Conservation (phyloP, 2,329 filamentous ascomycete genomes). For the Bipolaris victoriae region DNA sequence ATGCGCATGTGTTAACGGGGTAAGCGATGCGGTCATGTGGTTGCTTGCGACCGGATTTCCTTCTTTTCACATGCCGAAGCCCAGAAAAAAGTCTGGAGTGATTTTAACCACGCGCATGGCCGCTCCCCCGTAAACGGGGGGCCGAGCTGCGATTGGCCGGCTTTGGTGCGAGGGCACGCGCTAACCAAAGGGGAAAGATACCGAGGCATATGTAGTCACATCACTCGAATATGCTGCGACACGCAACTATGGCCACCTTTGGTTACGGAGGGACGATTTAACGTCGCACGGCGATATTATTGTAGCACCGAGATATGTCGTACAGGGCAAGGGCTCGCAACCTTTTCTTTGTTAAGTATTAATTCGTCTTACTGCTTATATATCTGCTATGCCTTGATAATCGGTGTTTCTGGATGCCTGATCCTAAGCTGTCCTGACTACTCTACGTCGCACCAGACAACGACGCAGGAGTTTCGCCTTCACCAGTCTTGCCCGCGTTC, state of each 20-base stretch:
- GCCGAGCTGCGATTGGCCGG: constrained; percentile 14
- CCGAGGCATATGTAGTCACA: constrained; percentile 1
- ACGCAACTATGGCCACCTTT: neutral
- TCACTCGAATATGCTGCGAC: too few species aligned
- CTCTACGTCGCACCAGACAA: constrained; percentile 39
- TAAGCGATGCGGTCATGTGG: neutral
- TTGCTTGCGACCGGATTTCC: neutral
- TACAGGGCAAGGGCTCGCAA: too few species aligned
- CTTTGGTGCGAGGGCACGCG: neutral
- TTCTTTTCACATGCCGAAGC: neutral
- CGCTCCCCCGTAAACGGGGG: neutral
- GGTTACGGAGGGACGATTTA: neutral
- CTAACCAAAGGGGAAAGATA: constrained; percentile 3
- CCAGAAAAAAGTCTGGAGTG: too few species aligned
- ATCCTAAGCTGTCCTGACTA: neutral
- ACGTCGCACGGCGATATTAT: neutral
- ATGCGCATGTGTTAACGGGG: neutral
- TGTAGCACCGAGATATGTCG: neutral
- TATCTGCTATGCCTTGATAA: neutral
- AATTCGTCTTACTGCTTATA: neutral
- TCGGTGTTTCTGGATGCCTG: neutral
- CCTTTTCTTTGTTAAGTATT: neutral
- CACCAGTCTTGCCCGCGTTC: constrained; percentile 43
- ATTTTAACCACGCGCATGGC: neutral
- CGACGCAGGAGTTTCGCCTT: constrained; percentile 32